phyloP scores from a whole-genome alignment of 805 yeast genomes.

The Wickerhamiella kurtzmanii region DNA sequence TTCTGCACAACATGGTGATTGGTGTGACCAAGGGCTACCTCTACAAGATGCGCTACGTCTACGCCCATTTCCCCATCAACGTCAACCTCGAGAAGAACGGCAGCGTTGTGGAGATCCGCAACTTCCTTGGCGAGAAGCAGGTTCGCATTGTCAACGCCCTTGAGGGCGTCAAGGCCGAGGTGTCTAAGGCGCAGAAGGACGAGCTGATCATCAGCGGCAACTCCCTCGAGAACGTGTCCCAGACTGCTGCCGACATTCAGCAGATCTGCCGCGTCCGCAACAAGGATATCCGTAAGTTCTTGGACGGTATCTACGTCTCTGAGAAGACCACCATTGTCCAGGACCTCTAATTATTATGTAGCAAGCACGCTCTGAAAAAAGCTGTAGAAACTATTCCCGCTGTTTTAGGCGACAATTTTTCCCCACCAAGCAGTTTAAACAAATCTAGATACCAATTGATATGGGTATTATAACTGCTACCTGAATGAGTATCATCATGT shows the following conservation, averaged over 20 bases:
- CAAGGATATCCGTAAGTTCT: slow-evolving; percentile 99
- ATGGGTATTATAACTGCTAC: no score
- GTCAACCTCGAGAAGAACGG: slow-evolving; percentile 80
- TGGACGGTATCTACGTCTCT: slow-evolving; percentile 99
- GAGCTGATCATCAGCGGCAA: slow-evolving; percentile 87
- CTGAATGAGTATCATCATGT: background rate
- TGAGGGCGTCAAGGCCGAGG: slow-evolving; percentile 79
- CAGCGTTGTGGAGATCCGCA: slow-evolving; percentile 86
- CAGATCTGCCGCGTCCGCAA: slow-evolving; percentile 97
- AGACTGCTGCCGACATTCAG: slow-evolving; percentile 96
- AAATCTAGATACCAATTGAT: no score
- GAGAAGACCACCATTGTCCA: slow-evolving; percentile 80
- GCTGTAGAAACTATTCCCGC: background rate
- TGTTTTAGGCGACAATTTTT: no score
- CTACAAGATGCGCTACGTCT: slow-evolving; percentile 99
- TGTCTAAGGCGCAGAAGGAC: slow-evolving; percentile 80
- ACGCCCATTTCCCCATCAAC: slow-evolving; percentile 99
- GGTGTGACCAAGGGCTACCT: slow-evolving; percentile 99
- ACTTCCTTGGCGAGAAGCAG: slow-evolving; percentile 98
- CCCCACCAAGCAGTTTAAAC: no score
- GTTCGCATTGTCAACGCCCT: slow-evolving; percentile 76
- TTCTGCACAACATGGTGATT: slow-evolving; percentile 83
- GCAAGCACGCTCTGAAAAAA: background rate
- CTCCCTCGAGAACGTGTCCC: slow-evolving; percentile 95
- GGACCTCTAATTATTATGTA: slow-evolving; percentile 28